A percentile compares a stretch with the other conserved stretches of the same genome.
phyloP scores from a whole-genome alignment of 169 alveolate species.

The Eimeria sp. region DNA sequence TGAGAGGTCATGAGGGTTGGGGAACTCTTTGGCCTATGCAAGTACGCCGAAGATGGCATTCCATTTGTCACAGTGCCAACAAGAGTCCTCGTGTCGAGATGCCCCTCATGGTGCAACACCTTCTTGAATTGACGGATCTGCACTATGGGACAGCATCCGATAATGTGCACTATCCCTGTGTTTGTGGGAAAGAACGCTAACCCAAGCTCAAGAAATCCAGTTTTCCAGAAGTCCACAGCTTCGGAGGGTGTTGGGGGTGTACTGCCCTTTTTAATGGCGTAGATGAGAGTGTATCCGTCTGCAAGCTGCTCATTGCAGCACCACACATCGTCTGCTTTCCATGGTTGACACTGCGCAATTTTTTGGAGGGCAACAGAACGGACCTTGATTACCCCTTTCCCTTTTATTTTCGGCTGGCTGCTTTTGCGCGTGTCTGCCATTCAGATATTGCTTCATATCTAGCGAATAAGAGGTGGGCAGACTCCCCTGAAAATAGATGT shows the following conservation, averaged over 20 bases:
- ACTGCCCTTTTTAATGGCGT: background rate
- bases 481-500: background rate
- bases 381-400: background rate
- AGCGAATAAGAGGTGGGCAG: background rate
- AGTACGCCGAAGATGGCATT: background rate
- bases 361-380: too few relatives aligned
- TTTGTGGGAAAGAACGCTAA: background rate
- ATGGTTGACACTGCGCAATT: background rate
- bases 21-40: background rate
- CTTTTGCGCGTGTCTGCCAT: background rate
- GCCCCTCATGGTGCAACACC: background rate
- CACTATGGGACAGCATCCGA: background rate
- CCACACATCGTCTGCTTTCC: background rate
- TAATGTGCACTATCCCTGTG: background rate
- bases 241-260: constrained; percentile 9
- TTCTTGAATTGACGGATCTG: background rate
- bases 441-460: background rate
- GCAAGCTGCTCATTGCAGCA: constrained; percentile 33
- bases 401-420: background rate
- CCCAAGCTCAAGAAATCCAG: constrained; percentile 16
- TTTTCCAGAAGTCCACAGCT: constrained; percentile 21
- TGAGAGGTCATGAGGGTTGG: background rate
- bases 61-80: background rate
- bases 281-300: constrained; percentile 5
- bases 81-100: background rate